Percentiles rank a stretch among this genome's conserved stretches.
Evolutionary conservation across 176 grass and related monocot species (phyloP).

Genomic region (Rhynchospora breviuscula): DNA sequence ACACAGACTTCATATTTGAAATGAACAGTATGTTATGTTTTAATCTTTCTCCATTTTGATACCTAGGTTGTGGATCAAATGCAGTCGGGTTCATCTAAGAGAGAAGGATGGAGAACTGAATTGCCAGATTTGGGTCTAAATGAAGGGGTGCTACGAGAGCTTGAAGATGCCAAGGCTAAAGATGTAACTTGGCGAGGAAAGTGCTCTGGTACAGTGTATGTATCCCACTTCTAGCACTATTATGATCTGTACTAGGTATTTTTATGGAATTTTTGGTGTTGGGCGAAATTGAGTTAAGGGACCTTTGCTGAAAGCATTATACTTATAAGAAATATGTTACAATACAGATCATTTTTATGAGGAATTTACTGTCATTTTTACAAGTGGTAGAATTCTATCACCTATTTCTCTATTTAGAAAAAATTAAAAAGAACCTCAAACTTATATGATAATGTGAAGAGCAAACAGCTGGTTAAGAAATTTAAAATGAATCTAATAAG

Average conservation of each 20-base stretch:
- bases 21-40: not conserved
- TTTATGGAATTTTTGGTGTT: conserved; percentile 14
- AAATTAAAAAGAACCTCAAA: not conserved
- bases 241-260: not conserved
- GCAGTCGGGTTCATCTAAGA: conserved; percentile 64
- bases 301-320: not conserved
- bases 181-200: conserved; percentile 87
- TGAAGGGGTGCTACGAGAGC: conserved; percentile 39
- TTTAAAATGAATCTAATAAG: too few species aligned
- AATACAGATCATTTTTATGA: not conserved
- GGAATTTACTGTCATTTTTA: too few species aligned
- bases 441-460: too few species aligned
- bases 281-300: not conserved
- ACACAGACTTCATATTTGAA: not conserved
- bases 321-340: not conserved
- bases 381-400: too few species aligned
- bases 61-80: conserved; percentile 86
- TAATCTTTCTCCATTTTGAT: not conserved
- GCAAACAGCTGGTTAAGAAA: too few species aligned
- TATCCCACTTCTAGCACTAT: conserved; percentile 8
- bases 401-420: not conserved
- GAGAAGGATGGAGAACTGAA: conserved; percentile 55
- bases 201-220: conserved; percentile 97
- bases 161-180: conserved; percentile 57
- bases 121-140: conserved; percentile 53